These are phyloP conservation scores for Alternaria brassicae DNA, from an alignment of 2,329 filamentous ascomycete species.

Conservation along the genomic window DNA sequence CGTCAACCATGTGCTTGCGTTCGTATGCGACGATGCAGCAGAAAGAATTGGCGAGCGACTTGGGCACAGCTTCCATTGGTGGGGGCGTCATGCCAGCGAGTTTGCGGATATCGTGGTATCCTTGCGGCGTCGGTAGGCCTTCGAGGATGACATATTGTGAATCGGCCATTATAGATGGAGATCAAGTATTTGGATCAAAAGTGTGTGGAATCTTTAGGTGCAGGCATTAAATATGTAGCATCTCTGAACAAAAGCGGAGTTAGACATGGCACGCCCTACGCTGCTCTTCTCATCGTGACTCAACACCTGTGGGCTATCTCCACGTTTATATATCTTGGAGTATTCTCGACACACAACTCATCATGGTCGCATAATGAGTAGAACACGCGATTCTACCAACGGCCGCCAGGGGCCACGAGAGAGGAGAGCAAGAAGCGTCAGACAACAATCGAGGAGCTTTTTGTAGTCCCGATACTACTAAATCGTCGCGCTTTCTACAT, in stretches of 20 bases:
- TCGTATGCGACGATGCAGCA: conserved; percentile 37
- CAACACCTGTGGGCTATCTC: neutral
- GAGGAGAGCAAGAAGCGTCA: no score
- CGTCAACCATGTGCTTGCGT: conserved; percentile 31
- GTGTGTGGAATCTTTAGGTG: neutral
- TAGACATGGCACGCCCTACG: neutral
- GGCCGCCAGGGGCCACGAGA: no score
- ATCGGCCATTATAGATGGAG: conserved; percentile 5
- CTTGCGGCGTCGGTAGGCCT: conserved; percentile 36
- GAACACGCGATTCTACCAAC: neutral
- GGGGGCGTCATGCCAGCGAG: conserved; percentile 41
- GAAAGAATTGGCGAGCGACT: conserved; percentile 37
- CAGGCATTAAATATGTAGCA: neutral
- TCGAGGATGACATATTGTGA: conserved; percentile 36
- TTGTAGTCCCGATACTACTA: no score
- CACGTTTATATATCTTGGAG: neutral
- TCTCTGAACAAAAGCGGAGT: neutral
- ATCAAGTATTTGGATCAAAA: neutral
- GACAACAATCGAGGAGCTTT: no score
- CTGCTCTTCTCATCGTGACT: neutral
- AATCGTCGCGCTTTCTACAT: no score
- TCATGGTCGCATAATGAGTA: neutral
- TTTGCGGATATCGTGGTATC: conserved; percentile 43
- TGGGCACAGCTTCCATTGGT: conserved; percentile 34
- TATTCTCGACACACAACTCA: neutral